Evolutionary conservation across 352 stramenopile species (phyloP).

Genomic region (Pythium phragmitis): DNA sequence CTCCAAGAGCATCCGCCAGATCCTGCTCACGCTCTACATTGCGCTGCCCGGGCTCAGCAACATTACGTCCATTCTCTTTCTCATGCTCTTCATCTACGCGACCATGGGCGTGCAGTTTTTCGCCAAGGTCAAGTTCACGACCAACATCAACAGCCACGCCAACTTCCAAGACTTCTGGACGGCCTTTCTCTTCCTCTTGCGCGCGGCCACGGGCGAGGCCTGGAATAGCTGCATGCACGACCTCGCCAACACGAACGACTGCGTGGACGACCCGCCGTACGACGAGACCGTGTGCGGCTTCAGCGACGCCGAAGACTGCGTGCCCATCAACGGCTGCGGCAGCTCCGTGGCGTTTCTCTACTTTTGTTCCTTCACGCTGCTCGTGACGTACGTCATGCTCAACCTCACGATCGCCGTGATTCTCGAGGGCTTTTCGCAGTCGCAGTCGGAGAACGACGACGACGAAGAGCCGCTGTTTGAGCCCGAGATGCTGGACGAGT

Average conservation of each 20-base stretch:
- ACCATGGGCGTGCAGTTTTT: conserved; percentile 93
- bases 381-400: conserved; percentile 93
- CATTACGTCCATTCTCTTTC: conserved; percentile 88
- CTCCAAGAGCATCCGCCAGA: conserved; percentile 86
- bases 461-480: conserved; percentile 90
- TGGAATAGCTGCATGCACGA: conserved; percentile 95
- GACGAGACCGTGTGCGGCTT: conserved; percentile 74
- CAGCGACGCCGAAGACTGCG: conserved; percentile 59
- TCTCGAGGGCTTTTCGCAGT: conserved; percentile 89
- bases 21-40: conserved; percentile 91
- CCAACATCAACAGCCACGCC: conserved; percentile 81
- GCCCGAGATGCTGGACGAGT: conserved; percentile 85
- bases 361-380: conserved; percentile 87
- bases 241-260: conserved; percentile 44
- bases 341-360: conserved; percentile 63
- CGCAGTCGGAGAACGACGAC: conserved; percentile 38
- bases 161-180: conserved; percentile 93
- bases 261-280: conserved; percentile 65
- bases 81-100: conserved; percentile 94
- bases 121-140: conserved; percentile 71
- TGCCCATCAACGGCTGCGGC: conserved; percentile 77
- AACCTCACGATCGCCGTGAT: conserved; percentile 95
- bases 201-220: conserved; percentile 90
- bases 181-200: conserved; percentile 89
- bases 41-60: conserved; percentile 89